Percentiles rank a stretch among this genome's conserved stretches.
Evolutionary conservation across 306 rosid species (phyloP).

Genomic region (peach (Prunus persica)): DNA sequence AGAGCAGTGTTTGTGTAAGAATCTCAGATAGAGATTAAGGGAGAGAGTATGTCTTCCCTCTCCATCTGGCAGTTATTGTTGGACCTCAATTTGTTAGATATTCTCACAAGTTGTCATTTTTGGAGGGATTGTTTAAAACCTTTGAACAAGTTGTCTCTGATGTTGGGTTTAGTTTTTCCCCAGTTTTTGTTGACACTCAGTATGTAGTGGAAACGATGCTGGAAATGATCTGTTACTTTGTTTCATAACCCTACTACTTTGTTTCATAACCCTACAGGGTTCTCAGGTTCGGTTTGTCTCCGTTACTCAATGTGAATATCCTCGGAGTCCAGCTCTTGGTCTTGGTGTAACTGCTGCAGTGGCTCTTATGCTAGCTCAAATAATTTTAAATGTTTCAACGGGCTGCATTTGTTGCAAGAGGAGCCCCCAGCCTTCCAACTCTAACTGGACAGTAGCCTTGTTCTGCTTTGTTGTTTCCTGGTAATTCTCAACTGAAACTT

Average conservation of each 20-base stretch:
- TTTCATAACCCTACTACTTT: slow-evolving; percentile 24
- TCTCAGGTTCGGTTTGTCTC: slow-evolving; percentile 45
- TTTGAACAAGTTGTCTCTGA: neutral
- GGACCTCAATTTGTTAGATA: neutral
- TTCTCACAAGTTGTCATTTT: neutral
- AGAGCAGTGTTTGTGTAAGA: neutral
- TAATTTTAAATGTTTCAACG: slow-evolving; percentile 52
- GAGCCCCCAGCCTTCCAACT: slow-evolving; percentile 41
- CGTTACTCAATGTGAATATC: slow-evolving; percentile 50
- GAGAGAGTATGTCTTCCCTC: neutral
- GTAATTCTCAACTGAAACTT: slow-evolving; percentile 35
- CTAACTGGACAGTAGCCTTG: slow-evolving; percentile 63
- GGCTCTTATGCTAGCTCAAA: slow-evolving; percentile 66
- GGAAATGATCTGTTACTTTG: neutral
- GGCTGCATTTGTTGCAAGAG: slow-evolving; percentile 83
- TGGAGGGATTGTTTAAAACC: neutral
- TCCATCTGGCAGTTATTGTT: neutral
- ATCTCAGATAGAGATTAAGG: neutral
- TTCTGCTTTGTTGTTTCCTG: slow-evolving; percentile 77
- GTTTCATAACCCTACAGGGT: slow-evolving; percentile 40
- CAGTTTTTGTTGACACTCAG: neutral
- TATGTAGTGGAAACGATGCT: slow-evolving; percentile 3
- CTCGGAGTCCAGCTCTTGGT: slow-evolving; percentile 77
- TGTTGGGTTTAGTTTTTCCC: neutral
- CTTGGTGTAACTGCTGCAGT: slow-evolving; percentile 83